A percentile compares a stretch with the other conserved stretches of the same genome.
phyloP scores from a whole-genome alignment of 2,329 filamentous ascomycete species.

The Myriosclerotinia scirpicola region DNA sequence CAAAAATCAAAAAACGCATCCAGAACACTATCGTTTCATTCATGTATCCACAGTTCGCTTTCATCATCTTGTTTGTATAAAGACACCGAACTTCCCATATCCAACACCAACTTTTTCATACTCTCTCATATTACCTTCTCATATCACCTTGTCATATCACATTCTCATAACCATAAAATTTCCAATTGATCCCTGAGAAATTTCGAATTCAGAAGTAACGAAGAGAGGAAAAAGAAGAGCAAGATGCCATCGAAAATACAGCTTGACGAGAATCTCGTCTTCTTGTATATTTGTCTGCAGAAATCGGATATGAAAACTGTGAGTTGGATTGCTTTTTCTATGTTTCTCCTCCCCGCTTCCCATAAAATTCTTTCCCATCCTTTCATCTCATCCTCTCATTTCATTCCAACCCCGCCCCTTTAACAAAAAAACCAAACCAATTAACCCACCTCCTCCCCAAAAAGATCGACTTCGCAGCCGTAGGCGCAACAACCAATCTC shows the following conservation, averaged over 20 bases:
- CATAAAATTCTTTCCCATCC: not conserved
- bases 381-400: not conserved
- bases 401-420: not conserved
- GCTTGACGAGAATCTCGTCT: constrained; percentile 44
- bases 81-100: constrained; percentile 2
- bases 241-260: constrained; percentile 44
- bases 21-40: constrained; percentile 9
- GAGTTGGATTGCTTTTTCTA: constrained; percentile 27
- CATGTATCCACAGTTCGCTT: constrained; percentile 13
- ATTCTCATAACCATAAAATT: too few relatives aligned
- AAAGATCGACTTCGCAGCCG: constrained; percentile 45
- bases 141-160: not conserved
- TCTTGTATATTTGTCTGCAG: constrained; percentile 46
- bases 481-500: constrained; percentile 41
- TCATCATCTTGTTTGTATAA: not conserved
- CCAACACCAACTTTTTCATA: not conserved
- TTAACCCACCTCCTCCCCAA: not conserved
- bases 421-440: constrained; percentile 8
- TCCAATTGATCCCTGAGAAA: not conserved
- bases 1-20: not conserved
- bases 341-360: not conserved
- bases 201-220: not conserved
- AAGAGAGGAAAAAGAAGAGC: too few relatives aligned
- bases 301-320: constrained; percentile 44
- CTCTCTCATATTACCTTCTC: not conserved